Percentiles rank a stretch among this genome's conserved stretches.
Conservation (phyloP, 2,329 filamentous ascomycete species). For the Claviceps sp. region DNA sequence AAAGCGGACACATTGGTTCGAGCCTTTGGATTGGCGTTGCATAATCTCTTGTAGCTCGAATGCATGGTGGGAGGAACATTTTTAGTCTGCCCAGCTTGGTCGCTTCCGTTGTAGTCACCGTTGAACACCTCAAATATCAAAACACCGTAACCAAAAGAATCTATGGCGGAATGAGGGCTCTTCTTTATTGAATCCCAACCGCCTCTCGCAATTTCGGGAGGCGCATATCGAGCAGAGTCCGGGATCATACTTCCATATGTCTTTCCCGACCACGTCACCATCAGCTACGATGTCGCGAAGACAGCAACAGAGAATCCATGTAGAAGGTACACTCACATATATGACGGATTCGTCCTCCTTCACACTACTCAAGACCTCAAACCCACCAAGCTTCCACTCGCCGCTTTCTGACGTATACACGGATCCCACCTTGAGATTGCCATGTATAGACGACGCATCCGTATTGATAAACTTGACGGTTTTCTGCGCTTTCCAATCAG, state of each 20-base stretch:
- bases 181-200: constrained; percentile 91
- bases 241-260: constrained; percentile 80
- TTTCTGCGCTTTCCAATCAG: constrained; percentile 38
- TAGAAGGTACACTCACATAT: constrained; percentile 42
- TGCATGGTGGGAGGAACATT: constrained; percentile 81
- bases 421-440: constrained; percentile 70
- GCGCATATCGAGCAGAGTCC: constrained; percentile 70
- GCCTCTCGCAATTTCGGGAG: constrained; percentile 71
- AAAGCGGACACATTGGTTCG: constrained; percentile 76
- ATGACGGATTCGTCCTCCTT: constrained; percentile 93
- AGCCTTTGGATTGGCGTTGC: constrained; percentile 80
- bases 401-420: constrained; percentile 92
- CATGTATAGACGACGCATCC: constrained; percentile 84
- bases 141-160: constrained; percentile 76
- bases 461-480: constrained; percentile 94
- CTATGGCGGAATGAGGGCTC: constrained; percentile 66
- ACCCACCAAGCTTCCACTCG: constrained; percentile 93
- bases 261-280: constrained; percentile 24
- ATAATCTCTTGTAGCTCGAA: constrained; percentile 75
- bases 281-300: not conserved
- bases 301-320: not conserved
- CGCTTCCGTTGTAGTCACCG: constrained; percentile 59
- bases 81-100: constrained; percentile 77
- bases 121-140: constrained; percentile 89
- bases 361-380: constrained; percentile 85